These are phyloP conservation scores for Ophiocordyceps polyrhachis-furcata DNA, from an alignment of 2,329 filamentous ascomycete species.

Conservation along the genomic window DNA sequence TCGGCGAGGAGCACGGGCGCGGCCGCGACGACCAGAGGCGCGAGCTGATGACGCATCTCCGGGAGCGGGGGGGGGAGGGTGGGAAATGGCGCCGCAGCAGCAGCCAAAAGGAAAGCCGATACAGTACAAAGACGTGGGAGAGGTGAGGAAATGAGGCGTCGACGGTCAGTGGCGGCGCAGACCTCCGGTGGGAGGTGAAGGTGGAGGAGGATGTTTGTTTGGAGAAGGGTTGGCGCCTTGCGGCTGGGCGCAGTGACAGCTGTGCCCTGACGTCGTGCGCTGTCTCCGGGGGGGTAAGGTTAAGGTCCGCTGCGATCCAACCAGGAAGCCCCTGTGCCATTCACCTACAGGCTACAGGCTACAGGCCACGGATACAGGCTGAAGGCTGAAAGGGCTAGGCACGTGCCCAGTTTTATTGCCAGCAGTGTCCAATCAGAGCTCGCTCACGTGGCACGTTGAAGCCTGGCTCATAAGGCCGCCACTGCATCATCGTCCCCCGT, in stretches of 20 bases:
- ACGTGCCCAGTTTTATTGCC: too few species aligned
- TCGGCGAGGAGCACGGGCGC: constrained; percentile 13
- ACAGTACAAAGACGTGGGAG: neutral
- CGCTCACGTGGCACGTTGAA: too few species aligned
- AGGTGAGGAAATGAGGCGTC: neutral
- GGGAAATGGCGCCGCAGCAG: neutral
- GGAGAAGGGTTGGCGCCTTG: neutral
- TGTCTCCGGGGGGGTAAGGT: too few species aligned
- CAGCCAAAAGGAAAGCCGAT: neutral
- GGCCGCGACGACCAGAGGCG: constrained; percentile 12
- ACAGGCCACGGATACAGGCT: too few species aligned
- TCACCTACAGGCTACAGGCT: neutral
- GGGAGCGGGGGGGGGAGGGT: constrained; percentile 6
- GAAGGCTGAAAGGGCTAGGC: too few species aligned
- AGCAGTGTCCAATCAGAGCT: too few species aligned
- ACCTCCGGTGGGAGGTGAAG: neutral
- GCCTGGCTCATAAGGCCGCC: too few species aligned
- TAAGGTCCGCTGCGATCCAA: neutral
- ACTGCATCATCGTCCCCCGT: too few species aligned
- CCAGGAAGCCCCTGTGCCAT: neutral
- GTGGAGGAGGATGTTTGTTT: neutral
- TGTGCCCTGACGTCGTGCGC: neutral
- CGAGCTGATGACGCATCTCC: constrained; percentile 15
- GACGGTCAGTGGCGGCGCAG: neutral
- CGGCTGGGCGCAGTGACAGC: neutral